A percentile compares a stretch with the other conserved stretches of the same genome.
phyloP scores from a whole-genome alignment of 768 basidiomycete genomes.

The Auriculariales sp. region DNA sequence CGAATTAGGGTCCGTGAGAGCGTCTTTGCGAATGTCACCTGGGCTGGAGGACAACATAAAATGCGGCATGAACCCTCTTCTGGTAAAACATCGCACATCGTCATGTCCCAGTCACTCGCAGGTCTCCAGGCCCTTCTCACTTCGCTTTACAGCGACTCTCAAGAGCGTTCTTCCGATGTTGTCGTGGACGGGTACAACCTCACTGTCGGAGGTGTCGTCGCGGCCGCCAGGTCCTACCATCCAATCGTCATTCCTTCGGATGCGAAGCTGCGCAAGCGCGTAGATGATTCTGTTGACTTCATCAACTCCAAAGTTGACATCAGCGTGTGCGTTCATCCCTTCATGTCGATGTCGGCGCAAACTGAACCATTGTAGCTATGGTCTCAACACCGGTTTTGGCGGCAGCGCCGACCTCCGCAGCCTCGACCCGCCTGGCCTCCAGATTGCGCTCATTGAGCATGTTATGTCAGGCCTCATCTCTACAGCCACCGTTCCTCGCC shows the following conservation, averaged over 20 bases:
- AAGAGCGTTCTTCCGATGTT: conserved; percentile 20
- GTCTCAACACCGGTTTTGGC: conserved; percentile 77
- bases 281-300: background rate
- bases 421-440: conserved; percentile 6
- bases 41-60: too few relatives aligned
- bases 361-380: conserved; percentile 60
- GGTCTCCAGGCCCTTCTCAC: background rate
- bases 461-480: background rate
- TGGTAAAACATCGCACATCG: too few relatives aligned
- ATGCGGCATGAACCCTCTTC: too few relatives aligned
- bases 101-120: too few relatives aligned
- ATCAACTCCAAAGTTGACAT: background rate
- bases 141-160: background rate
- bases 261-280: background rate
- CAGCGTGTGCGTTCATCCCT: background rate
- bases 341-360: conserved; percentile 19
- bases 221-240: conserved; percentile 49
- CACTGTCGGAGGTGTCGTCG: conserved; percentile 62
- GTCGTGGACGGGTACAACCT: conserved; percentile 55
- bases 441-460: background rate
- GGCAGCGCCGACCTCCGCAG: conserved; percentile 38
- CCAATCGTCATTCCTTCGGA: background rate
- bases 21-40: too few relatives aligned
- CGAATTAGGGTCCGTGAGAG: too few relatives aligned
- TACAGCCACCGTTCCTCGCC: background rate